Conservation (phyloP, 495 filamentous ascomycete species). For the Penicillium manginii region DNA sequence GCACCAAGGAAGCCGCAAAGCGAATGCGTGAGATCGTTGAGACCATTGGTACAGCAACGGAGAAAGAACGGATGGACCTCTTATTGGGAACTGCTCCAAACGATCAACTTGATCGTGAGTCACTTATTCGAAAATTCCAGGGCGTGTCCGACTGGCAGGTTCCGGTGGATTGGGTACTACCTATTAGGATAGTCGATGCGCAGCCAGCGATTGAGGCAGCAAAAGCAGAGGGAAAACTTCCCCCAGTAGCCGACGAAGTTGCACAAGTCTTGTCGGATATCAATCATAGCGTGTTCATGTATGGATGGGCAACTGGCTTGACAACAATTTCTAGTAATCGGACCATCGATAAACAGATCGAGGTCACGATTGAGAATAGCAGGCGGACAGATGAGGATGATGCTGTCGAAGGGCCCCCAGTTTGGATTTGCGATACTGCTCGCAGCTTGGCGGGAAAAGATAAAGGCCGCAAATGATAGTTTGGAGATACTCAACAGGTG, state of each 20-base stretch:
- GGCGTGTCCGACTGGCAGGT: slow-evolving; percentile 54
- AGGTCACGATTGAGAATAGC: slow-evolving; percentile 50
- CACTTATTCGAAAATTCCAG: slow-evolving; percentile 47
- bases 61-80: slow-evolving; percentile 58
- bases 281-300: slow-evolving; percentile 69
- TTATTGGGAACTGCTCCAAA: slow-evolving; percentile 48
- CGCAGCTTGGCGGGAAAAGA: slow-evolving; percentile 69
- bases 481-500: slow-evolving; percentile 1
- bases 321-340: slow-evolving; percentile 72
- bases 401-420: slow-evolving; percentile 53
- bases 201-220: slow-evolving; percentile 34
- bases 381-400: slow-evolving; percentile 36
- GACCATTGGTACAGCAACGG: slow-evolving; percentile 65
- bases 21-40: slow-evolving; percentile 70
- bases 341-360: slow-evolving; percentile 64
- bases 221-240: slow-evolving; percentile 35
- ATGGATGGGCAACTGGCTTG: slow-evolving; percentile 62
- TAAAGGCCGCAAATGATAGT: slow-evolving; percentile 47
- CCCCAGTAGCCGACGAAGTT: slow-evolving; percentile 43
- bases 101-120: slow-evolving; percentile 24
- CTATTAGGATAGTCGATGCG: slow-evolving; percentile 51
- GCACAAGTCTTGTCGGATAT: slow-evolving; percentile 57
- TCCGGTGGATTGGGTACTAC: slow-evolving; percentile 53
- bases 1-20: slow-evolving; percentile 62
- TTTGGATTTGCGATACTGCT: slow-evolving; percentile 67